phyloP scores from a whole-genome alignment of 495 filamentous ascomycete genomes.

The Cryomyces minteri region DNA sequence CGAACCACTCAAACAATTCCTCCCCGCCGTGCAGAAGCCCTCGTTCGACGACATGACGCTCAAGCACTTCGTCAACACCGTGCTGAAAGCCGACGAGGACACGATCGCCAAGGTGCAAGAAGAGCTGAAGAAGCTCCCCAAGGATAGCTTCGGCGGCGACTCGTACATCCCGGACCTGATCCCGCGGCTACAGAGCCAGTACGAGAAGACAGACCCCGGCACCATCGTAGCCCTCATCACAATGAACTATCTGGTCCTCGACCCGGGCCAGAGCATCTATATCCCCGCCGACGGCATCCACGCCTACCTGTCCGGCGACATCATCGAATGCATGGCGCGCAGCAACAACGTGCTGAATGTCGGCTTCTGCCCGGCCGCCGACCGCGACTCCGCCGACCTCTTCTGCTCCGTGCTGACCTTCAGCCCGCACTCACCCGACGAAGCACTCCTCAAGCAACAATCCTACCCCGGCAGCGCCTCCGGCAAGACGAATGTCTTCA shows the following conservation, averaged over 20 bases:
- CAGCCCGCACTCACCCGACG: slow-evolving; percentile 33
- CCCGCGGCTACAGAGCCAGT: slow-evolving; percentile 44
- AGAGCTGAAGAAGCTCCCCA: slow-evolving; percentile 28
- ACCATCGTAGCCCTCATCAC: slow-evolving; percentile 44
- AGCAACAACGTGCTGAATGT: slow-evolving; percentile 63
- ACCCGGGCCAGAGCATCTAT: slow-evolving; percentile 47
- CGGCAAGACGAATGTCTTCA: slow-evolving; percentile 41
- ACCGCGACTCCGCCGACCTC: slow-evolving; percentile 41
- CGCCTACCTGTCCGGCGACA: slow-evolving; percentile 60
- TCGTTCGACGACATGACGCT: slow-evolving; percentile 41
- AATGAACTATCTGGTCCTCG: slow-evolving; percentile 57
- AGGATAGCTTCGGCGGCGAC: slow-evolving; percentile 31
- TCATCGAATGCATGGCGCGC: slow-evolving; percentile 75
- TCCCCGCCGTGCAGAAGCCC: slow-evolving; percentile 17
- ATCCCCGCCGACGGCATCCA: slow-evolving; percentile 68
- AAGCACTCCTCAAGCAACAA: slow-evolving; percentile 30
- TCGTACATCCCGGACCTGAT: slow-evolving; percentile 43
- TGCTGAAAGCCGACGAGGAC: slow-evolving; percentile 35
- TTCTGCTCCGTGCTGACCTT: slow-evolving; percentile 46
- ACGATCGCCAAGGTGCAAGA: slow-evolving; percentile 30
- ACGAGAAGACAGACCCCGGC: slow-evolving; percentile 40
- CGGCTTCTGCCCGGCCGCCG: slow-evolving; percentile 50
- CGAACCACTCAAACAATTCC: slow-evolving; percentile 32
- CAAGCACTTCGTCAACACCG: slow-evolving; percentile 33
- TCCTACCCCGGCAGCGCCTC: slow-evolving; percentile 32